A percentile compares a stretch with the other conserved stretches of the same genome.
These are phyloP conservation scores for Yarrowia keelungensis DNA, from an alignment of 805 yeast species.

Conservation along the genomic window DNA sequence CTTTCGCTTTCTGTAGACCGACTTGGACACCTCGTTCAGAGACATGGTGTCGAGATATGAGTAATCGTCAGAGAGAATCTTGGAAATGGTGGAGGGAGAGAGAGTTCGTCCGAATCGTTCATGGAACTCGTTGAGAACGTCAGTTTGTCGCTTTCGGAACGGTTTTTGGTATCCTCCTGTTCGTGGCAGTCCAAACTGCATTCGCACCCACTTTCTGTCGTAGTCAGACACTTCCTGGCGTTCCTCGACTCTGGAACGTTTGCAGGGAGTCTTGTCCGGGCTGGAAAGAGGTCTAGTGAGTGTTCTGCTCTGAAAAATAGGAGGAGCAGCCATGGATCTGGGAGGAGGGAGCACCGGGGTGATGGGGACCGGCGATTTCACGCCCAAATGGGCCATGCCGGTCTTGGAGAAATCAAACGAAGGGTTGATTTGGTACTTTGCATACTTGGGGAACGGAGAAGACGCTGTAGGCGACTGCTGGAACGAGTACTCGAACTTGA, in stretches of 20 bases:
- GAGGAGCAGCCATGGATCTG: conserved; percentile 12
- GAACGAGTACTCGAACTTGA: conserved; percentile 14
- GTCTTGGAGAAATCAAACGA: conserved; percentile 20
- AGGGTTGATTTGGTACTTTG: conserved; percentile 33
- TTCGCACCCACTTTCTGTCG: conserved; percentile 25
- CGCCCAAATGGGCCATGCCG: conserved; percentile 22
- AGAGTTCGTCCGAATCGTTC: conserved; percentile 13
- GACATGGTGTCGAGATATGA: conserved; percentile 20
- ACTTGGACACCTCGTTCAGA: conserved; percentile 12
- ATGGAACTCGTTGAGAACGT: conserved; percentile 9
- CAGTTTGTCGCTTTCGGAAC: conserved; percentile 8
- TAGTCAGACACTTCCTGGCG: conserved; percentile 23
- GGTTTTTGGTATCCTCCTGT: conserved; percentile 27
- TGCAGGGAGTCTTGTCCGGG: conserved; percentile 23
- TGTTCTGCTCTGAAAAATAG: conserved; percentile 20
- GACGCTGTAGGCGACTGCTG: conserved; percentile 8
- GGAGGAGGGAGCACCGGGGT: conserved; percentile 34
- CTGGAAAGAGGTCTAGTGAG: not conserved
- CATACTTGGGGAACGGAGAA: conserved; percentile 9
- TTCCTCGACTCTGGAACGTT: conserved; percentile 7
- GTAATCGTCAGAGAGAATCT: conserved; percentile 31
- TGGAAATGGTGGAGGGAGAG: conserved; percentile 9
- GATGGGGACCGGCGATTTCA: not conserved
- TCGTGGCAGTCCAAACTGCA: conserved; percentile 27
- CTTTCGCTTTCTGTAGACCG: conserved; percentile 8